Evolutionary conservation across 805 yeast species (phyloP), one percentile per base, ranked within the genome.

Genomic region (Kazachstania martiniae): DNA sequence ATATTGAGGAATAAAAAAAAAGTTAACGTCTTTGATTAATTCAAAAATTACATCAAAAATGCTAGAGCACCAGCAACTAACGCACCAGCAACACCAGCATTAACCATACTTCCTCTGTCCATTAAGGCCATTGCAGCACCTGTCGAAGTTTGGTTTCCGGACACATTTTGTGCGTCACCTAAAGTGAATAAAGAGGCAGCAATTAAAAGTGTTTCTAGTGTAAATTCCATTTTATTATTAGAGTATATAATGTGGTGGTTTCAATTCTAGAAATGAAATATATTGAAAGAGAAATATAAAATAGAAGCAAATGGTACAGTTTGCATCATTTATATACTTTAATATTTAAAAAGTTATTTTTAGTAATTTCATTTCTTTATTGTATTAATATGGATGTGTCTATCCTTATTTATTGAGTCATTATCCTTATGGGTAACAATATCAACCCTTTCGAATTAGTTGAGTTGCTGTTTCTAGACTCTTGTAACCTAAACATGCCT

Each of bases 1-100:
- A n/a, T n/a, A n/a, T n/a, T n/a, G n/a, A n/a, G n/a, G n/a, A n/a
- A n/a, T n/a, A n/a, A n/a, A n/a, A n/a, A n/a, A n/a, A n/a, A n/a
- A n/a, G n/a, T n/a, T n/a, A n/a, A n/a, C n/a, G n/a, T n/a, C n/a
- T n/a, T 21, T 14, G 10, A 14, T 29, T 23, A 25, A 24, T 32
- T 26, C 18, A 22, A 17, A 16, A 18, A 22, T 26, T 27, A 40
- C 12, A 39, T 13, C 18, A 37, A 25, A 17, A 27, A 32, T 29
- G 43, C 45, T 12, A 41, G 8, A 19, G 33, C 43, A 25, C 43
- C 45, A 3, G 42, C 46, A 3, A 38, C 23, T 15, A 30, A 26
- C 12, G 44, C 44, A 28, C 44, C 46, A 18, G 34, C 33, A 4
- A 33, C 19, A 27, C 39, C 43, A 8, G 34, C 37, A 19, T 31